A percentile compares a stretch with the other conserved stretches of the same genome.
Evolutionary conservation across 352 stramenopile genomes (phyloP).

Genomic region (Globisporangium sylvaticum): DNA sequence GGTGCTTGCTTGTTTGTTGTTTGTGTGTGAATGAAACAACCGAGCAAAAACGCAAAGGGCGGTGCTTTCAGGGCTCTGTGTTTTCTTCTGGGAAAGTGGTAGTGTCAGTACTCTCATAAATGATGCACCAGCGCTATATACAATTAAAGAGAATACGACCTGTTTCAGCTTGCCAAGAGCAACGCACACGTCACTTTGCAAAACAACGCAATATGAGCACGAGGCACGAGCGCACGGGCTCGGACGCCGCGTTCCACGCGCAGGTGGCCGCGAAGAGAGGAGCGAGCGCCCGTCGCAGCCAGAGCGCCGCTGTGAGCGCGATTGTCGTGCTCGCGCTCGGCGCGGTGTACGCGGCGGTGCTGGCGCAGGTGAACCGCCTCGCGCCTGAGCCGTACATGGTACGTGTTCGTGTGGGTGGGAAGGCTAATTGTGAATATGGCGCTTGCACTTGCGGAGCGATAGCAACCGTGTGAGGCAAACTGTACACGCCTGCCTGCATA

Average conservation of each 20-base stretch:
- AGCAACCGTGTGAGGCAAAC: no score
- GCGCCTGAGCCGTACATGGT: conserved; percentile 69
- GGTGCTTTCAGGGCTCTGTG: no score
- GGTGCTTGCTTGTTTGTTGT: background rate
- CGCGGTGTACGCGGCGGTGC: conserved; percentile 23
- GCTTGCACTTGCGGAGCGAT: background rate
- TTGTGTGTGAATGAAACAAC: background rate
- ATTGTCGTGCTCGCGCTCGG: conserved; percentile 17
- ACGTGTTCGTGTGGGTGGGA: background rate
- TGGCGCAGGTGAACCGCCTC: conserved; percentile 31
- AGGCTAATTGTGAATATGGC: background rate
- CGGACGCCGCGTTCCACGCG: background rate
- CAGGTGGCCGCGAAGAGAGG: background rate
- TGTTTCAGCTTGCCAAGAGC: no score
- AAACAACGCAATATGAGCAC: background rate
- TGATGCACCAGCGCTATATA: background rate
- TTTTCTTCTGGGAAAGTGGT: no score
- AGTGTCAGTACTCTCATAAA: background rate
- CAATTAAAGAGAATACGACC: background rate
- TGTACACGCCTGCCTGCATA: background rate
- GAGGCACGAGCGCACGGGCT: conserved; percentile 2
- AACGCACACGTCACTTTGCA: background rate
- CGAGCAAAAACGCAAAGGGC: no score
- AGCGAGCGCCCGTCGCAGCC: background rate
- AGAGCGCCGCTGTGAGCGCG: background rate